Base-by-base conservation (phyloP, 2,329 filamentous ascomycete species). In the Sporothrix humicola region DNA sequence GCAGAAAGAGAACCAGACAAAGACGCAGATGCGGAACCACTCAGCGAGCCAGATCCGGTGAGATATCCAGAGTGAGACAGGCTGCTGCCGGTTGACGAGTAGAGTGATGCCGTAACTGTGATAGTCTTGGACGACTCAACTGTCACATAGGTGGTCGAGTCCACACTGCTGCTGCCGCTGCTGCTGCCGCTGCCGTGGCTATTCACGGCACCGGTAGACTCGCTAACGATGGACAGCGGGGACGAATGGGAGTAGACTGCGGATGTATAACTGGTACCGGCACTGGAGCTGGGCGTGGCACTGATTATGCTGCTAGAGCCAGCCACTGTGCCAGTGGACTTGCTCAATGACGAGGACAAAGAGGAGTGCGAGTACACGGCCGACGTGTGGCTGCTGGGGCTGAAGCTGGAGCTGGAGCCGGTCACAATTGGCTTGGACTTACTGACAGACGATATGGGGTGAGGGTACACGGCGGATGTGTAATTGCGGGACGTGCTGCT, bases 91-190 rank as follows among this genome's bases (percentile, higher is more conserved):
- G 61, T 17, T 20, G 65, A 69, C 17, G 69, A 13, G 56, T 26
- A 17, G n/a, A 48, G 52, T 2, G 58, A 71, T 42, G 59, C 26
- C 15, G 72, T 71, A 8, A 71, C 10, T 15, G 58, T 66, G 4
- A 68, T 52, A 2, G 59, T 73, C 58, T 17, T 54, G 15, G 72
- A 73, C n/a, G 68, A 71, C 59, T 73, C 72, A n/a, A 73, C 68
- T 12, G 69, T 69, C 54, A 72, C 37, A 2, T 31, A 42, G 17
- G 66, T 69, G 48, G 48, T 69, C 15, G 48, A 54, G 15, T 54
- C 66, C 9, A 20, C 44, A 17, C 65, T 68, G 65, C 6, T 31
- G 44, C 63, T 68, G 13, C 61, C 23, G 5, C 44, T 31, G 63
- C 63, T 31, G 17, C 26, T 26, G 23, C 23, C 23, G 23, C 23